Conservation (phyloP, 2,329 filamentous ascomycete genomes). For the Teratosphaeria gauchensis region DNA sequence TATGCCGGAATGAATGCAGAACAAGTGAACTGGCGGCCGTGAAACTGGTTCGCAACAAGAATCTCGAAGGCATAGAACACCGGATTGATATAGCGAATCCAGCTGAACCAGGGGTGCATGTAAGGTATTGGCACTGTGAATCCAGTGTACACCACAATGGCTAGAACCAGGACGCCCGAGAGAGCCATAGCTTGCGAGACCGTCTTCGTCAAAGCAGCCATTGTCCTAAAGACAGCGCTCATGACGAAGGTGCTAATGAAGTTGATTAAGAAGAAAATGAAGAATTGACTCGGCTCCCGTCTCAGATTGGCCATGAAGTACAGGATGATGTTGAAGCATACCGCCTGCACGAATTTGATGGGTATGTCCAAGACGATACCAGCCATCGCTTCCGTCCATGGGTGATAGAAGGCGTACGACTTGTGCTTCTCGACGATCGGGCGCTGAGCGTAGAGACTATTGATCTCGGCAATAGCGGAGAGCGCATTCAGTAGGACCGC, state of each 20-base stretch:
- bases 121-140: slow-evolving; percentile 18
- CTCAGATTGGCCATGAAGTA: slow-evolving; percentile 48
- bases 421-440: slow-evolving; percentile 41
- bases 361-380: slow-evolving; percentile 48
- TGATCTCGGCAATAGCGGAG: slow-evolving; percentile 54
- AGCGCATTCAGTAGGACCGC: slow-evolving; percentile 52
- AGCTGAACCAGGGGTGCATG: slow-evolving; percentile 28
- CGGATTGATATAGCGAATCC: slow-evolving; percentile 40
- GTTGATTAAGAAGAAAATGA: slow-evolving; percentile 54
- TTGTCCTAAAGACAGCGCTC: slow-evolving; percentile 49
- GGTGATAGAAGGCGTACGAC: slow-evolving; percentile 32
- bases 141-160: slow-evolving; percentile 56
- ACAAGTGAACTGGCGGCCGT: slow-evolving; percentile 24
- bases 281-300: slow-evolving; percentile 40
- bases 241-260: slow-evolving; percentile 48
- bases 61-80: slow-evolving; percentile 52
- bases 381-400: slow-evolving; percentile 41
- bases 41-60: slow-evolving; percentile 46
- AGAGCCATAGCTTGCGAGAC: slow-evolving; percentile 55
- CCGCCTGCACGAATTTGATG: slow-evolving; percentile 44
- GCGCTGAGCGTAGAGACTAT: slow-evolving; percentile 47
- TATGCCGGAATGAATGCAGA: slow-evolving; percentile 31
- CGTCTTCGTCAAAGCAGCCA: slow-evolving; percentile 50
- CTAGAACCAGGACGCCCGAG: slow-evolving; percentile 43
- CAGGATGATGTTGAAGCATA: slow-evolving; percentile 46